Evolutionary conservation across 768 basidiomycete genomes (phyloP).

Genomic region (Mycena amicta): DNA sequence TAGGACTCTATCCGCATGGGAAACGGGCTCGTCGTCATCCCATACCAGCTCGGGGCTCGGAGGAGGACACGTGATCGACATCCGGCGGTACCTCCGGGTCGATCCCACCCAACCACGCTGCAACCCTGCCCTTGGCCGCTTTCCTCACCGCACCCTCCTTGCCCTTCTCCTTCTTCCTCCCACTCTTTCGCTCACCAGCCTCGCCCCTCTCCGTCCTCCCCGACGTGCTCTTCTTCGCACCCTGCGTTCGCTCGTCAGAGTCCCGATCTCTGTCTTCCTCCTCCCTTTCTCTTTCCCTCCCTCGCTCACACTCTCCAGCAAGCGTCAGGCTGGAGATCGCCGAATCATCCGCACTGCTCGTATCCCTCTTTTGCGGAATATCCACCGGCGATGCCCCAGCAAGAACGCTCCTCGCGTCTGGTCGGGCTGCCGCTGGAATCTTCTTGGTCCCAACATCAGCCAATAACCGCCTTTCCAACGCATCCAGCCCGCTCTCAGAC

Average conservation of each 20-base stretch:
- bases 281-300: constrained; percentile 19
- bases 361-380: constrained; percentile 11
- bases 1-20: neutral
- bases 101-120: constrained; percentile 75
- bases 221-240: constrained; percentile 32
- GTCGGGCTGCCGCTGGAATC: constrained; percentile 30
- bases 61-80: constrained; percentile 46
- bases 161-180: constrained; percentile 31
- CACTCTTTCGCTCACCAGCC: constrained; percentile 23
- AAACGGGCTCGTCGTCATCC: constrained; percentile 7
- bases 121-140: constrained; percentile 69
- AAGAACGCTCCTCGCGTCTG: constrained; percentile 37
- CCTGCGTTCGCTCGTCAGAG: constrained; percentile 45
- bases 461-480: constrained; percentile 66
- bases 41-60: constrained; percentile 35
- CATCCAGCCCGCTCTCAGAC: constrained; percentile 66
- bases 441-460: constrained; percentile 76
- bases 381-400: constrained; percentile 20
- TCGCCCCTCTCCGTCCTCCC: constrained; percentile 27
- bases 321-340: constrained; percentile 60
- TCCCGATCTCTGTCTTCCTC: constrained; percentile 34
- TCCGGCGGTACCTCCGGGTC: constrained; percentile 59
- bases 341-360: constrained; percentile 41
- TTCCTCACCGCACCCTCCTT: constrained; percentile 24
- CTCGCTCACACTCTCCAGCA: constrained; percentile 35